Conservation (phyloP, 2,329 filamentous ascomycete species). For the Trichoderma sp. region DNA sequence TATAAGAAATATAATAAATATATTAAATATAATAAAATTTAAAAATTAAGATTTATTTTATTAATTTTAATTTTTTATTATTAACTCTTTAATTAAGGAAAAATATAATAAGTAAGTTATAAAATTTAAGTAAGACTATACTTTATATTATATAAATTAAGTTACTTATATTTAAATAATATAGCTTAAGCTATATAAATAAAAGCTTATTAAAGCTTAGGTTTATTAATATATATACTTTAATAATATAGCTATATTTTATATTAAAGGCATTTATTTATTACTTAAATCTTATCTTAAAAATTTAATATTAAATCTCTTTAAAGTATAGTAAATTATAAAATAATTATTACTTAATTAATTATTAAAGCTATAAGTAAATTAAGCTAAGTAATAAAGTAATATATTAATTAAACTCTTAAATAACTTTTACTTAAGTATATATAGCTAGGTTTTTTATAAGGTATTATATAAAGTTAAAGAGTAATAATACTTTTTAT, state of each 20-base stretch:
- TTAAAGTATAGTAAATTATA: neutral
- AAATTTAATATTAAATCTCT: neutral
- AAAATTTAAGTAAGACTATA: too few species aligned
- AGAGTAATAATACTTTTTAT: neutral
- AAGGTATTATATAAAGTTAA: neutral
- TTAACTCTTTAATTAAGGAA: neutral
- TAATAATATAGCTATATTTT: neutral
- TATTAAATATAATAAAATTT: neutral
- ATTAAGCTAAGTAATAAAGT: neutral
- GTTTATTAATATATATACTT: neutral
- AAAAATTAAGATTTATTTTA: neutral
- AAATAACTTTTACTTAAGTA: neutral
- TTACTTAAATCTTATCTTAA: neutral
- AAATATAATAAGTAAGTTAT: neutral
- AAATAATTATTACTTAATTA: neutral
- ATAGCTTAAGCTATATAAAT: too few species aligned
- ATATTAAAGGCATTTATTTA: neutral
- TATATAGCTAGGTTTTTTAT: neutral
- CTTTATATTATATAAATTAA: too few species aligned
- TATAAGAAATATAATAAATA: too few species aligned
- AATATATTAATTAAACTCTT: neutral
- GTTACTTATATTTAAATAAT: too few species aligned
- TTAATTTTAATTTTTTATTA: neutral
- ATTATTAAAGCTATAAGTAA: neutral
- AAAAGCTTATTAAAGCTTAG: too few species aligned